Conservation (phyloP, 1,139 yeast genomes). For the Komagataea norvegica region DNA sequence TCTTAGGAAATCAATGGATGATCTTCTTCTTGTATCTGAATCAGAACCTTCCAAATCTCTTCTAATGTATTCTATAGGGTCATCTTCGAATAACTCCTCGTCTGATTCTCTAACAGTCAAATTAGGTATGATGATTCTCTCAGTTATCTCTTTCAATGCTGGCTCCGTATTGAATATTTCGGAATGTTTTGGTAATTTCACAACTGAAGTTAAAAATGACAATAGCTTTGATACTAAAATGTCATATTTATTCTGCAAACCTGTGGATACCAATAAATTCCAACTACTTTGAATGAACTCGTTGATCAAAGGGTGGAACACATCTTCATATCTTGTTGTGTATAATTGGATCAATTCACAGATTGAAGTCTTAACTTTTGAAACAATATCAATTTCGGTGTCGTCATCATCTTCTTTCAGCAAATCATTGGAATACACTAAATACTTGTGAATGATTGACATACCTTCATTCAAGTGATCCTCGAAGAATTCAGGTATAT, state of each 20-base stretch:
- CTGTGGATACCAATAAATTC: conserved; percentile 64
- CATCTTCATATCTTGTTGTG: conserved; percentile 88
- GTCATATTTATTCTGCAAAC: conserved; percentile 76
- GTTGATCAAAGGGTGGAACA: conserved; percentile 71
- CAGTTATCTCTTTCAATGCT: conserved; percentile 72
- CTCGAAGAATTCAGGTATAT: conserved; percentile 96
- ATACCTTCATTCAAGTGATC: conserved; percentile 78
- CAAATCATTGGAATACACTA: conserved; percentile 52
- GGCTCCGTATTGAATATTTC: conserved; percentile 62
- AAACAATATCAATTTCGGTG: conserved; percentile 68
- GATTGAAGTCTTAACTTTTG: conserved; percentile 74
- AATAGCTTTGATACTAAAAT: conserved; percentile 77
- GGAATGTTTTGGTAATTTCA: conserved; percentile 62
- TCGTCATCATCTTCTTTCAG: conserved; percentile 54
- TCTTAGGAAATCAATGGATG: conserved; percentile 85
- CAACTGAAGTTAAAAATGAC: conserved; percentile 77
- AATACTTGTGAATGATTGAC: conserved; percentile 76
- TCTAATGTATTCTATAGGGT: conserved; percentile 88
- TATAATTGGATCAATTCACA: conserved; percentile 83
- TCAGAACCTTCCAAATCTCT: conserved; percentile 95
- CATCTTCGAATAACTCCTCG: conserved; percentile 93
- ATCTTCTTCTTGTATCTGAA: conserved; percentile 84
- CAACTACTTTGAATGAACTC: conserved; percentile 80
- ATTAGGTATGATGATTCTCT: conserved; percentile 84
- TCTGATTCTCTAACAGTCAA: conserved; percentile 80